Base-by-base conservation (phyloP, 352 stramenopile genomes). In the Phytophthora pinifolia region DNA sequence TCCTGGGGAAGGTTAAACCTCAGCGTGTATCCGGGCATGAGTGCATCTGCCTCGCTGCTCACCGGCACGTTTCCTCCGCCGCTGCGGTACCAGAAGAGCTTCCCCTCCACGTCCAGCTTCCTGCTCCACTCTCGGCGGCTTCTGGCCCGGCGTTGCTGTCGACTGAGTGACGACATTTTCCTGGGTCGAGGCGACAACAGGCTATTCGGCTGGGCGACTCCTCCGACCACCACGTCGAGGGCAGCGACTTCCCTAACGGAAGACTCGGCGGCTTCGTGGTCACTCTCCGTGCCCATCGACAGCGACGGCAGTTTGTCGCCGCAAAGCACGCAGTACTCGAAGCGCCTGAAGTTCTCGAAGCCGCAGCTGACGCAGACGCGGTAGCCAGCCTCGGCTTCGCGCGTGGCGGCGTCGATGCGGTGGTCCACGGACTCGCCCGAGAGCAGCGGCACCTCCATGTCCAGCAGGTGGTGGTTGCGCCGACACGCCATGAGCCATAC, bases 261-360 rank as follows among this genome's bases (percentile, higher is more conserved):
- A 27, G 47, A 29, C 35, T 33, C 31, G 55, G 34, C n/a, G 37
- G 60, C 43, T 46, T 62, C 46, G 13, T 66, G 55, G 6, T 62
- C 53, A 15, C 46, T 65, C 10, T 55, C 58, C 32, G 55, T 70
- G 14, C 27, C 35, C 4, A 54, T 50, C 17, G 67, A 65, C 41
- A 69, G 41, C 14, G 56, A 46, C 15, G 42, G 39, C 17, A 88
- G 59, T 27, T 78, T 79, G 32, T 86, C 75, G 27, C 81, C 81
- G 41, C 81, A 91, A 9, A 89, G 55, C 14, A 72, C 73, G 52
- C 81, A 91, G 56, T 85, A 69, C 22, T 70, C 59, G 51, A 84
- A 79, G 38, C 76, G 72, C 49, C 70, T 79, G 64, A 91, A 91
- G 65, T 91, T 91, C 41, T 89, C 81, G 52, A 91, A 91, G 18